Evolutionary conservation across 129 eudicot species (phyloP), one percentile per base, ranked within the genome.

Genomic region (Oenanthe sinensis): DNA sequence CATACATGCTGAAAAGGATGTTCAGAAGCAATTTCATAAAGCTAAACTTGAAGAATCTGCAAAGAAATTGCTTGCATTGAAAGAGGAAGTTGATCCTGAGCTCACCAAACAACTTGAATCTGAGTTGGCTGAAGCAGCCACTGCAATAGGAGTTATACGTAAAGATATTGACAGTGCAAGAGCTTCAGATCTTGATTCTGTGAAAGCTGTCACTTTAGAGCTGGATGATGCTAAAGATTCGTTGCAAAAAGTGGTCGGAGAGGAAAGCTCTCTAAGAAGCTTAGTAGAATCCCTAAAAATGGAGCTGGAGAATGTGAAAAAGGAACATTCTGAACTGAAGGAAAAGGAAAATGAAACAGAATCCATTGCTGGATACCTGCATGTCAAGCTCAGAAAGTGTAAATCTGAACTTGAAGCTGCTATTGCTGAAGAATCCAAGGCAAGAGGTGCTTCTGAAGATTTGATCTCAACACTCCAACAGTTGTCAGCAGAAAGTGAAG

Each of bases 201-300:
- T 92, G 63, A 89, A 82, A 81, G 78, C 74, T 15, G 89, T 88
- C 49, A 85, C 95, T 19, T 74, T 48, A 4, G 99, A 92, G 63
- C 86, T 96, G 83, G 93, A 88, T 78, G 90, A 84, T 80, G 99
- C 96, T 22, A 96, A 96, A 82, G 91, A 87, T 45, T 90, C 97
- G 17, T 78, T 96, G 71, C 90, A 84, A 52, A 92, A 89, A 87
- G 93, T 92, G 20, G 87, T 69, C 19, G 91, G 89, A 71, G 99
- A 96, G 83, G 97, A 90, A 77, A 87, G 45, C 71, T 87, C 88
- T 2, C 85, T 96, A 26, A 84, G 86, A 75, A 86, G 77, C 80
- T 74, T 89, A 84, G 83, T 90, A 84, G 97, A 92, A 76, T 85
- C 89, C 24, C 86, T 92, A 46, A 87, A 96, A 82, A 48, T 74